Conservation (phyloP, 306 rosid species). For the Gillenia trifoliata region DNA sequence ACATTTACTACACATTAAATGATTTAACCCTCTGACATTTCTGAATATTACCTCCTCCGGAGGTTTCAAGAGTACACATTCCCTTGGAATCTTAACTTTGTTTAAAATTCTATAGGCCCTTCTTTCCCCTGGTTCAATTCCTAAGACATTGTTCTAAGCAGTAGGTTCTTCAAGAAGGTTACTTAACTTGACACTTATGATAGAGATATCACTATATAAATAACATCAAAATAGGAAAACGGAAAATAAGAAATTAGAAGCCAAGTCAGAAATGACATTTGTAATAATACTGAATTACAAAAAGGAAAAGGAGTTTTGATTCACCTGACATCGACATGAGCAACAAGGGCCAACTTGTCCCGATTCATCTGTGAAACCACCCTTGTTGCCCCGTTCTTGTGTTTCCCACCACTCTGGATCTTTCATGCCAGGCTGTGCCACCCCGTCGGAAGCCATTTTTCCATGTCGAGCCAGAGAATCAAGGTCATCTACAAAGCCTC, state of each 20-base stretch:
- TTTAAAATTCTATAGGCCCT: neutral
- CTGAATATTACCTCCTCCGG: neutral
- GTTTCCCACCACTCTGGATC: constrained; percentile 90
- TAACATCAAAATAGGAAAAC: neutral
- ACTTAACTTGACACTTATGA: neutral
- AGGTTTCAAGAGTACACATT: neutral
- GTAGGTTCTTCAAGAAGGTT: neutral
- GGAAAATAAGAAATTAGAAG: neutral
- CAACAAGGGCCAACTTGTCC: constrained; percentile 93
- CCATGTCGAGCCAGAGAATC: constrained; percentile 39
- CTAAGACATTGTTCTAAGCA: neutral
- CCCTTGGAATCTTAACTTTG: neutral
- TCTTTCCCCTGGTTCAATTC: neutral
- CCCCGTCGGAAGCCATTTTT: constrained; percentile 37
- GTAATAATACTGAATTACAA: neutral
- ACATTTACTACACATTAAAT: neutral
- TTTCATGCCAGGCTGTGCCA: constrained; percentile 28
- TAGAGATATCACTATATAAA: neutral
- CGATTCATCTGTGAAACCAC: constrained; percentile 63
- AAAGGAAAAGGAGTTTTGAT: constrained; percentile 1
- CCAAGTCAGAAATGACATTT: neutral
- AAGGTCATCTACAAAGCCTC: constrained; percentile 80
- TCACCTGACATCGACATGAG: constrained; percentile 93
- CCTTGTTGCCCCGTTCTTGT: constrained; percentile 77
- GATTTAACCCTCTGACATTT: neutral